phyloP scores from a whole-genome alignment of 768 basidiomycete genomes.

The Lactarius quietus region DNA sequence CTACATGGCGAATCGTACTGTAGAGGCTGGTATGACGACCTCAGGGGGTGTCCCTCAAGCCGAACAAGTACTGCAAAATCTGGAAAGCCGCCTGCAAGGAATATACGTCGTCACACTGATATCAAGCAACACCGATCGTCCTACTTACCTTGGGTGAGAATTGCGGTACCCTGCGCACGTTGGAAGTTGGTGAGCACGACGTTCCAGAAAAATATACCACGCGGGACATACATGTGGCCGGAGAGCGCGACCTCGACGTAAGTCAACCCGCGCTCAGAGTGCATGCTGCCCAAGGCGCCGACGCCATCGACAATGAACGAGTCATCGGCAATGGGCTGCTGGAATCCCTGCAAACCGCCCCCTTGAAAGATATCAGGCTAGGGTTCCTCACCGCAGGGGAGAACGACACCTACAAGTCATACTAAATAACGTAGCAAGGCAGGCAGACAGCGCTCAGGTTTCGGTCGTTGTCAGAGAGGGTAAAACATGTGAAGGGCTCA shows the following conservation, averaged over 20 bases:
- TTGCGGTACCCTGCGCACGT: constrained; percentile 54
- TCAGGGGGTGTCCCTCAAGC: constrained; percentile 50
- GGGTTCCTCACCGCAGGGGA: too few species aligned
- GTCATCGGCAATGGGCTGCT: constrained; percentile 59
- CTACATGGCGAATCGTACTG: background rate
- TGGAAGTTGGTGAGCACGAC: background rate
- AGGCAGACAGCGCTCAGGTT: background rate
- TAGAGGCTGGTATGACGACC: too few species aligned
- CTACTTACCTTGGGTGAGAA: constrained; percentile 55
- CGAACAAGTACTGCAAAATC: constrained; percentile 65
- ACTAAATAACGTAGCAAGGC: background rate
- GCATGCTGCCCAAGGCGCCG: constrained; percentile 61
- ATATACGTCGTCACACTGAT: background rate
- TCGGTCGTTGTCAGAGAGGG: background rate
- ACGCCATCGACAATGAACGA: constrained; percentile 72
- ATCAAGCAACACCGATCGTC: background rate
- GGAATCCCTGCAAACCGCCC: constrained; percentile 71
- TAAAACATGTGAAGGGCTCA: constrained; percentile 29
- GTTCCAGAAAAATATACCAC: background rate
- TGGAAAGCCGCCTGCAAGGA: constrained; percentile 57
- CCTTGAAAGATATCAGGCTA: constrained; percentile 37
- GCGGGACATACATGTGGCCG: constrained; percentile 61
- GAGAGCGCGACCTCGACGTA: constrained; percentile 64
- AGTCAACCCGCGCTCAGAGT: constrained; percentile 64
- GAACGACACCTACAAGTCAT: constrained; percentile 22